phyloP scores from a whole-genome alignment of 179 eudicot genomes.

The Amaranthus tricolor region DNA sequence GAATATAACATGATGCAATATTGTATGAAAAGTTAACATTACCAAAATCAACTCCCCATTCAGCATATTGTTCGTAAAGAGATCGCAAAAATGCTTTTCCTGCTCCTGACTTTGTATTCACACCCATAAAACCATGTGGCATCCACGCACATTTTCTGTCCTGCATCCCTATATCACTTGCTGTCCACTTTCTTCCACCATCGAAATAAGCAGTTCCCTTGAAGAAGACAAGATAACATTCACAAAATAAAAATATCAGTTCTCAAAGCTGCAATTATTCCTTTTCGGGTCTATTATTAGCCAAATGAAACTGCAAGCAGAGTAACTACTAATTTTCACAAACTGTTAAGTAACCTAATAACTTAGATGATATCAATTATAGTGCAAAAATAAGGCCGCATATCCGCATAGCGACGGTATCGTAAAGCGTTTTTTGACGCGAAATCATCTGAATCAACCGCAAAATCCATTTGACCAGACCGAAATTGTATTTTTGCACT shows the following conservation, averaged over 20 bases:
- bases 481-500: no score
- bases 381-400: no score
- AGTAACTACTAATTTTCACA: not conserved
- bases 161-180: constrained; percentile 70
- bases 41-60: constrained; percentile 97
- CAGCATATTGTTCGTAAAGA: constrained; percentile 81
- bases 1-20: not conserved
- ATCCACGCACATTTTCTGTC: constrained; percentile 87
- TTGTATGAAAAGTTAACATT: constrained; percentile 7
- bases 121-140: constrained; percentile 90
- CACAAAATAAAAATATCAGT: not conserved
- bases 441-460: no score
- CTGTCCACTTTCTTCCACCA: constrained; percentile 59
- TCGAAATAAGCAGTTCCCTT: constrained; percentile 75
- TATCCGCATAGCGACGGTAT: no score
- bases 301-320: not conserved
- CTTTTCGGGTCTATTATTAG: not conserved
- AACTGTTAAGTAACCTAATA: not conserved
- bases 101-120: constrained; percentile 68
- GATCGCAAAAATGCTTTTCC: constrained; percentile 94
- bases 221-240: not conserved
- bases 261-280: not conserved
- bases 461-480: no score
- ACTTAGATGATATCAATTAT: not conserved
- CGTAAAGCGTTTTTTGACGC: no score